Base-by-base conservation (phyloP, 305 asterid species). In the Ilex paraguariensis region DNA sequence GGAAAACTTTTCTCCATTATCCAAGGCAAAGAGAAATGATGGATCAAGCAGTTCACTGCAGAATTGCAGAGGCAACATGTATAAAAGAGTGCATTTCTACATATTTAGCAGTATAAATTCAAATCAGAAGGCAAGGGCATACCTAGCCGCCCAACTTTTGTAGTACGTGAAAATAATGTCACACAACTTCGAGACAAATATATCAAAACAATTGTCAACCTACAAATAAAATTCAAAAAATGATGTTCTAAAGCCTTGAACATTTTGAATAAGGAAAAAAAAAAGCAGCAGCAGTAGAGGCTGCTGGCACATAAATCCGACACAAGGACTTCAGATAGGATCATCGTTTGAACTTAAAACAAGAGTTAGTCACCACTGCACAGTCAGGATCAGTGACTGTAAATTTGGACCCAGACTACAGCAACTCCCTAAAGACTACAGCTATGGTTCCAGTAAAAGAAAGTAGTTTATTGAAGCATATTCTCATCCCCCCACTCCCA, bases 141-240 rank as follows among this genome's bases (percentile, higher is more conserved):
- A 93, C 97, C 99, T 87, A 51, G 99, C 97, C 51, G 97, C 99
- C 96, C 97, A 90, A 74, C 95, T 84, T 76, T 93, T 93, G 82
- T 90, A 86, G 82, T 93, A 86, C 32, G 96, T 87, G 85, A 84
- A 93, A 65, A 90, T 72, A 67, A 82, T 57, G 62, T 90, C 97
- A 53, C 96, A 83, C 66, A 93, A 74, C 85, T 84, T 93, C 57
- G 83, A 76, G 65, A 90, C 85, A 79, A 93, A 93, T 70, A 93
- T 79, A 80, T 93, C 97, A 78, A 93, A 90, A 75, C 96, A 90
- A 79, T 81, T 93, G 77, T 93, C 99, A 78, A 86, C 96, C 99
- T 93, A 87, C 52, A 69, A 77, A 76, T 54, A 53, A 59, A 59
- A 58, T 21, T 60, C 68, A 69, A 68, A 54, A 63, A 33, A 31